Evolutionary conservation across 2,329 filamentous ascomycete genomes (phyloP).

Genomic region (Cladophialophora carrionii): DNA sequence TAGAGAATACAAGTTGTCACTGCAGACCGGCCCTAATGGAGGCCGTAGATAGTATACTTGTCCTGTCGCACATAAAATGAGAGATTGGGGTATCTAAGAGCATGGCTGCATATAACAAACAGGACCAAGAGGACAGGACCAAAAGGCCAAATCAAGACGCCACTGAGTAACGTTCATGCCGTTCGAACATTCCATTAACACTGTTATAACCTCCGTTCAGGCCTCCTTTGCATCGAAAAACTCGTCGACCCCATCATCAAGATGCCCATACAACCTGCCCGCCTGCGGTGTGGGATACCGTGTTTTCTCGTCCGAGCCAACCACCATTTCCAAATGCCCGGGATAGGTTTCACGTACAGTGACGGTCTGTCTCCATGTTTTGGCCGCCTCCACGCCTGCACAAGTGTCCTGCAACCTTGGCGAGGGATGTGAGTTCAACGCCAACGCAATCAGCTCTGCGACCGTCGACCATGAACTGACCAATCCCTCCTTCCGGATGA

Average conservation of each 20-base stretch:
- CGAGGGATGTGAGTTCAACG: slow-evolving; percentile 30
- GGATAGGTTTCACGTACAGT: slow-evolving; percentile 25
- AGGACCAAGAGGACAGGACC: too few relatives aligned
- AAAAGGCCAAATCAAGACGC: too few relatives aligned
- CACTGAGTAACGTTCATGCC: background rate
- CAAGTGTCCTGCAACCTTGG: slow-evolving; percentile 29
- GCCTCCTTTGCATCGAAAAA: slow-evolving; percentile 6
- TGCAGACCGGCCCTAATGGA: background rate
- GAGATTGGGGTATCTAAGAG: background rate
- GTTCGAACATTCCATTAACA: background rate
- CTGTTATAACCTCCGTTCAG: background rate
- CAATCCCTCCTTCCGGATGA: slow-evolving; percentile 23
- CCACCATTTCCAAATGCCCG: slow-evolving; percentile 30
- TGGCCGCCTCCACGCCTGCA: slow-evolving; percentile 25
- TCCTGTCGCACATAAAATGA: background rate
- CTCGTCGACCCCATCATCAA: slow-evolving; percentile 1
- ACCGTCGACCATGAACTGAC: slow-evolving; percentile 31
- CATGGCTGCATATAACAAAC: background rate
- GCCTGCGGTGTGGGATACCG: slow-evolving; percentile 17
- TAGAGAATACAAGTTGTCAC: background rate
- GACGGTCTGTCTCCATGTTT: slow-evolving; percentile 30
- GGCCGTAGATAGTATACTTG: background rate
- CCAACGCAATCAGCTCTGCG: slow-evolving; percentile 28
- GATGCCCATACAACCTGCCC: slow-evolving; percentile 20
- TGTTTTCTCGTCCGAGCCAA: slow-evolving; percentile 24